Conservation (phyloP, 345 rosid species). For the Euphorbia peplus region DNA sequence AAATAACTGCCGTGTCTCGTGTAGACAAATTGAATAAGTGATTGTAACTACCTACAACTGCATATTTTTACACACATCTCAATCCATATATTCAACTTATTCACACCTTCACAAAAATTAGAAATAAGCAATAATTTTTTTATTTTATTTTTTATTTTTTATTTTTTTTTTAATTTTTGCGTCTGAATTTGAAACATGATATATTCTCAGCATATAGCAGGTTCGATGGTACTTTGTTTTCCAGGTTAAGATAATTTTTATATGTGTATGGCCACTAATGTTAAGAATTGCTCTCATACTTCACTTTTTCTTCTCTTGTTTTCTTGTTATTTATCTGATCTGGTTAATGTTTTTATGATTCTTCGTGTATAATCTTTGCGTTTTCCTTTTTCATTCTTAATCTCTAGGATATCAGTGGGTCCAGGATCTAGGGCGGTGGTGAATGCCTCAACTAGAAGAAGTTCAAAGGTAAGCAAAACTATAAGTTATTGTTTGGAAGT, state of each 20-base stretch:
- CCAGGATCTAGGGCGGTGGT: slow-evolving; percentile 32
- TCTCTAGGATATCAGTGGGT: slow-evolving; percentile 43
- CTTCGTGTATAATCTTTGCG: not conserved
- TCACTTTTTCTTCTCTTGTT: not conserved
- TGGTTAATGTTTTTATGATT: not conserved
- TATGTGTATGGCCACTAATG: not conserved
- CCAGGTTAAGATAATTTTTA: not conserved
- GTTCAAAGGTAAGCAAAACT: slow-evolving; percentile 40
- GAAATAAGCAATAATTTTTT: too few species aligned
- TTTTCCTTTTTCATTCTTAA: not conserved
- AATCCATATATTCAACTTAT: too few species aligned
- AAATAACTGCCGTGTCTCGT: too few species aligned
- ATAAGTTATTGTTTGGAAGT: not conserved
- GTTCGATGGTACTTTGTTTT: not conserved
- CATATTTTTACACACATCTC: too few species aligned
- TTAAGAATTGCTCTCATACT: not conserved
- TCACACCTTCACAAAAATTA: too few species aligned
- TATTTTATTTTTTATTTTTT: too few species aligned
- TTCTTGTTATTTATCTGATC: not conserved
- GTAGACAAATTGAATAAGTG: too few species aligned
- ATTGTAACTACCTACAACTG: too few species aligned
- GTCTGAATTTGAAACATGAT: not conserved
- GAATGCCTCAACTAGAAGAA: slow-evolving; percentile 36
- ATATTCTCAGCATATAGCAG: not conserved
- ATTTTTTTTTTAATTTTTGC: not conserved